These are phyloP conservation scores for Royoungia palumana DNA, from an alignment of 768 basidiomycete genomes.

Conservation along the genomic window DNA sequence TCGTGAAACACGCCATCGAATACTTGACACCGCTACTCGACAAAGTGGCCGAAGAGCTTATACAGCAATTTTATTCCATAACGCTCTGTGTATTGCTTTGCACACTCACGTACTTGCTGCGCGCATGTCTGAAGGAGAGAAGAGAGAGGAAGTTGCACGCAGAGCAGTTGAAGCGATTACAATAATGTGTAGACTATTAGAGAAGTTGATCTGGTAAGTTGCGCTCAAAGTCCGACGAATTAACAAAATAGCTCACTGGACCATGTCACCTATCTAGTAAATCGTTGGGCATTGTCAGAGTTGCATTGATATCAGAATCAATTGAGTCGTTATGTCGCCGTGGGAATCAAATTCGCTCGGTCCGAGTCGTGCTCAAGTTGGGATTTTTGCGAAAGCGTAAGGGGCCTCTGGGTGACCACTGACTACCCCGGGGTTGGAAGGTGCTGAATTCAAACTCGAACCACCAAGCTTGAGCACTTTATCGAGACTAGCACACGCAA, in stretches of 20 bases:
- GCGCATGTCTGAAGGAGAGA: conserved; percentile 14
- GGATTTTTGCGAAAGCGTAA: too few species aligned
- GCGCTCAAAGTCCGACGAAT: not conserved
- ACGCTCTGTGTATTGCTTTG: conserved; percentile 14
- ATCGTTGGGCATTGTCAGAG: not conserved
- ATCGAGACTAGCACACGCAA: too few species aligned
- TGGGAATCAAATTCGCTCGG: too few species aligned
- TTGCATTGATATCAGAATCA: not conserved
- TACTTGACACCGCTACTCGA: conserved; percentile 14
- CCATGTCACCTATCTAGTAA: too few species aligned
- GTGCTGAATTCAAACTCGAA: too few species aligned
- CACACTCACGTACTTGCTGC: conserved; percentile 16
- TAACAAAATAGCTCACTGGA: not conserved
- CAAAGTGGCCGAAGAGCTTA: not conserved
- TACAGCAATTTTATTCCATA: not conserved
- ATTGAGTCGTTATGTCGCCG: not conserved
- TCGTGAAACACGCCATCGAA: conserved; percentile 7
- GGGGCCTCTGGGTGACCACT: too few species aligned
- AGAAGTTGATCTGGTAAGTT: not conserved
- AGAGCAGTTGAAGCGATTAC: conserved; percentile 14
- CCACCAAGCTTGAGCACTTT: too few species aligned
- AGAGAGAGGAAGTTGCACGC: conserved; percentile 18
- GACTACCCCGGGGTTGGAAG: too few species aligned
- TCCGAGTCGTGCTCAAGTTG: too few species aligned
- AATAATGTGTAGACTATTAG: not conserved